Evolutionary conservation across 768 basidiomycete genomes (phyloP).

Genomic region (Tylopilus felleus): DNA sequence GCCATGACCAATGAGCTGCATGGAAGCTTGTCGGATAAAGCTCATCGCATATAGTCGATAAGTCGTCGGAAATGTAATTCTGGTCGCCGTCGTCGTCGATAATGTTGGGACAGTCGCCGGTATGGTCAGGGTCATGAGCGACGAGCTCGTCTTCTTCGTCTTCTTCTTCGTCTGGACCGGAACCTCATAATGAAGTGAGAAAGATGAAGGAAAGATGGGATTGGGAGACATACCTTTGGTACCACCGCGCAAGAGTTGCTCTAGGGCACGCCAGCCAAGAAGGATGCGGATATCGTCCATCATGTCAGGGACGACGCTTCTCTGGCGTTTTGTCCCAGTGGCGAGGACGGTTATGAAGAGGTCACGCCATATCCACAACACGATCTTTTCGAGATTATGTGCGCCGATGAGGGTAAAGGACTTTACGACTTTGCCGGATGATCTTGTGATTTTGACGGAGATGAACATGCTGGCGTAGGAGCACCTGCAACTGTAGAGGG

Average conservation of each 20-base stretch:
- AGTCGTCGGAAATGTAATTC: constrained; percentile 22
- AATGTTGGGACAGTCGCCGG: not conserved
- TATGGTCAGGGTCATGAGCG: not conserved
- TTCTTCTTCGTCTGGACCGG: constrained; percentile 14
- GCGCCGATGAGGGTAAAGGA: constrained; percentile 48
- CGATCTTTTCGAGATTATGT: constrained; percentile 41
- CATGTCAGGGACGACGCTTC: constrained; percentile 45
- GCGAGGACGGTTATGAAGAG: constrained; percentile 57
- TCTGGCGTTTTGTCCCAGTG: constrained; percentile 28
- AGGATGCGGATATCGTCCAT: constrained; percentile 53
- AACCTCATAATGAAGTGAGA: not conserved
- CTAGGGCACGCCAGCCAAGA: constrained; percentile 50
- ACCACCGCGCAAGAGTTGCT: constrained; percentile 55
- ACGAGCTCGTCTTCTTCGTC: constrained; percentile 24
- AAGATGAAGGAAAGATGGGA: not conserved
- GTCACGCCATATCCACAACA: constrained; percentile 71
- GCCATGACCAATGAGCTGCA: constrained; percentile 51
- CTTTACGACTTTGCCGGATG: constrained; percentile 44
- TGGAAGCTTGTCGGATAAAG: constrained; percentile 35
- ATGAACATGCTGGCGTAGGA: constrained; percentile 45
- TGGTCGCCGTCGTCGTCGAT: constrained; percentile 35
- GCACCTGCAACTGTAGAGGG: constrained; percentile 50
- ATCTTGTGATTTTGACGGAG: constrained; percentile 42
- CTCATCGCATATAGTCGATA: constrained; percentile 19
- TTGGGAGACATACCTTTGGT: constrained; percentile 33